These are phyloP conservation scores for Pythium grandisporangium DNA, from an alignment of 352 stramenopile species.

Conservation along the genomic window DNA sequence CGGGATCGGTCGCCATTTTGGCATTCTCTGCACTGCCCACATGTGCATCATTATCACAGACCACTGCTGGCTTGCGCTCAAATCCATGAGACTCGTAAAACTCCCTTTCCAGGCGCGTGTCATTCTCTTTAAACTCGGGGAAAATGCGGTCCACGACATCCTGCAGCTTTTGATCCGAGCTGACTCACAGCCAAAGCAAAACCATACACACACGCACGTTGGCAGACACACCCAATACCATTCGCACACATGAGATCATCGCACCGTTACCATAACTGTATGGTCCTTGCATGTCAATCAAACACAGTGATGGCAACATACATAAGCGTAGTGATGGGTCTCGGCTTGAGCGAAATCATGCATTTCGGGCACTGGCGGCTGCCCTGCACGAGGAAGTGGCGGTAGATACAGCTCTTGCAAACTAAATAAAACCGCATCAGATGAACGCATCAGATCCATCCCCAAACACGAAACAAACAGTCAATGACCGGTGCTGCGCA, in stretches of 20 bases:
- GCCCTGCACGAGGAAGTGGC: constrained; percentile 57
- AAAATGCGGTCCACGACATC: constrained; percentile 72
- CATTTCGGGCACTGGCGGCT: constrained; percentile 53
- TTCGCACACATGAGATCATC: no score
- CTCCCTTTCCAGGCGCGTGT: constrained; percentile 31
- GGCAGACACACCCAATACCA: no score
- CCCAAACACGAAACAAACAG: neutral
- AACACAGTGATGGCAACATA: constrained; percentile 7
- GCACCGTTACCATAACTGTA: no score
- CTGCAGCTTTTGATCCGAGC: constrained; percentile 65
- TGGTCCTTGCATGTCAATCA: no score
- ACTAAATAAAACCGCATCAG: constrained; percentile 31
- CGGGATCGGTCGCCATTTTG: no score
- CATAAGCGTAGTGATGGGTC: constrained; percentile 58
- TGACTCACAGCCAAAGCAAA: no score
- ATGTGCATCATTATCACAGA: no score
- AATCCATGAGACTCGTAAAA: constrained; percentile 64
- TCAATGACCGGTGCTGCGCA: no score
- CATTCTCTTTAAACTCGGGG: constrained; percentile 42
- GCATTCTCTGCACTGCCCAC: no score
- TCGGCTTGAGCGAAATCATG: constrained; percentile 35
- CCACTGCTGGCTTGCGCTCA: constrained; percentile 35
- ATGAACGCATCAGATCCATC: neutral
- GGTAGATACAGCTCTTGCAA: constrained; percentile 83
- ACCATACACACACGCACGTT: no score